These are phyloP conservation scores for Nemania sp. DNA, from an alignment of 2,329 filamentous ascomycete genomes.

Conservation along the genomic window DNA sequence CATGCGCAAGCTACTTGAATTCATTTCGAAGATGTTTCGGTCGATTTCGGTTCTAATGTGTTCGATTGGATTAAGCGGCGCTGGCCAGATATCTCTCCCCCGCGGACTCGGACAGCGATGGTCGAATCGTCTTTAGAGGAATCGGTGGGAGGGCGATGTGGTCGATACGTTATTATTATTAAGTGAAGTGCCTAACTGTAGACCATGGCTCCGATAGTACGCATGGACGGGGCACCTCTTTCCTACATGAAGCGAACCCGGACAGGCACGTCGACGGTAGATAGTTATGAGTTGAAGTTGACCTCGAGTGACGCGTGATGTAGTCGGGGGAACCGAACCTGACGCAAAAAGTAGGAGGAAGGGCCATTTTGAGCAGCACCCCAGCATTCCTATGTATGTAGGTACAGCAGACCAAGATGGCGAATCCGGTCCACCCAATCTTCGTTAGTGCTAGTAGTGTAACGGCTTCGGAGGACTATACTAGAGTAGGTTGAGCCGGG, in stretches of 20 bases:
- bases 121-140: slow-evolving; percentile 8
- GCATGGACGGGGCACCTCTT: slow-evolving; percentile 44
- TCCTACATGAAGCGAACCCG: slow-evolving; percentile 43
- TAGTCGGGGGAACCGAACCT: slow-evolving; percentile 24
- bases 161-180: slow-evolving; percentile 21
- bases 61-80: slow-evolving; percentile 5
- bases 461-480: slow-evolving; percentile 37
- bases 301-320: slow-evolving; percentile 23
- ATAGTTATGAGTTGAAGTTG: slow-evolving; percentile 17
- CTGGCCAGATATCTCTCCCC: slow-evolving; percentile 14
- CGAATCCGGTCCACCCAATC: slow-evolving; percentile 32
- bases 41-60: slow-evolving; percentile 13
- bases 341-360: slow-evolving; percentile 36
- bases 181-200: slow-evolving; percentile 22
- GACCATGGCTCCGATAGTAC: slow-evolving; percentile 41
- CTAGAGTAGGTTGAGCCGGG: slow-evolving; percentile 37
- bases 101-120: slow-evolving; percentile 4
- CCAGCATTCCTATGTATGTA: slow-evolving; percentile 35
- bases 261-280: slow-evolving; percentile 30
- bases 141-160: slow-evolving; percentile 22
- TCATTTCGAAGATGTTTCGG: slow-evolving; percentile 31
- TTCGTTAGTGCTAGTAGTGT: slow-evolving; percentile 31
- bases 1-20: slow-evolving; percentile 52
- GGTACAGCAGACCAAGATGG: slow-evolving; percentile 24
- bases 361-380: slow-evolving; percentile 36